phyloP scores from a whole-genome alignment of 345 rosid genomes.

The Psidium guajava region DNA sequence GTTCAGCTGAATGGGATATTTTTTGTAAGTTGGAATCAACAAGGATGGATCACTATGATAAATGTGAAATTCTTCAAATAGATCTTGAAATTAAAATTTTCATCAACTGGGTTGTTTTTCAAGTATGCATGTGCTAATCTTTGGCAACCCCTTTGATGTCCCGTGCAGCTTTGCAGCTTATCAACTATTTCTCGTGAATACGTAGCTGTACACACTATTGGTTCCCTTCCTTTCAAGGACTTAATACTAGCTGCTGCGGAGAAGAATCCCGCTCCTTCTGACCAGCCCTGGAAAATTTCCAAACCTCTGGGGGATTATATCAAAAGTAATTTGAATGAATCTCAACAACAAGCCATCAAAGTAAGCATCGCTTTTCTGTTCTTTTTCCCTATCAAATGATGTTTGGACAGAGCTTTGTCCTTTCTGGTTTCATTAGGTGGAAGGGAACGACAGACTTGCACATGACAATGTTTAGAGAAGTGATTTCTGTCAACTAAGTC shows the following conservation, averaged over 20 bases:
- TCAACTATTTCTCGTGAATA: slow-evolving; percentile 94
- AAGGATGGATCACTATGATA: not conserved
- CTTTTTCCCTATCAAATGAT: not conserved
- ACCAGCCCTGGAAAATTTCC: slow-evolving; percentile 80
- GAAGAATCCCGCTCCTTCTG: slow-evolving; percentile 34
- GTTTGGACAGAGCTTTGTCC: not conserved
- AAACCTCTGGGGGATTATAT: slow-evolving; percentile 47
- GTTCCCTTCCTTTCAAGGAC: slow-evolving; percentile 88
- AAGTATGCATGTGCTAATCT: not conserved
- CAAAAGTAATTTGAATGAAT: slow-evolving; percentile 55
- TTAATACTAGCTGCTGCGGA: slow-evolving; percentile 55
- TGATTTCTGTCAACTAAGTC: not conserved
- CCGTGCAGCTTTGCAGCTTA: slow-evolving; percentile 72
- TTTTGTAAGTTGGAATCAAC: not conserved
- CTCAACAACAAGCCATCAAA: slow-evolving; percentile 80
- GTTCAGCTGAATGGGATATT: not conserved
- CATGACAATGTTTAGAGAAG: not conserved
- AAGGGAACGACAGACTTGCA: not conserved
- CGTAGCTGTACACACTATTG: slow-evolving; percentile 58
- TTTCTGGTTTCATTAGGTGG: not conserved
- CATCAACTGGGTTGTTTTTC: not conserved
- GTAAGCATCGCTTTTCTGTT: slow-evolving; percentile 29
- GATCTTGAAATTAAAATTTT: not conserved
- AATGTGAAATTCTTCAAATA: not conserved
- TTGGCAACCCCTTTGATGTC: slow-evolving; percentile 7